Evolutionary conservation across 208 protist species (phyloP), one percentile per base, ranked within the genome.

Genomic region (Trypanosoma congolense): DNA sequence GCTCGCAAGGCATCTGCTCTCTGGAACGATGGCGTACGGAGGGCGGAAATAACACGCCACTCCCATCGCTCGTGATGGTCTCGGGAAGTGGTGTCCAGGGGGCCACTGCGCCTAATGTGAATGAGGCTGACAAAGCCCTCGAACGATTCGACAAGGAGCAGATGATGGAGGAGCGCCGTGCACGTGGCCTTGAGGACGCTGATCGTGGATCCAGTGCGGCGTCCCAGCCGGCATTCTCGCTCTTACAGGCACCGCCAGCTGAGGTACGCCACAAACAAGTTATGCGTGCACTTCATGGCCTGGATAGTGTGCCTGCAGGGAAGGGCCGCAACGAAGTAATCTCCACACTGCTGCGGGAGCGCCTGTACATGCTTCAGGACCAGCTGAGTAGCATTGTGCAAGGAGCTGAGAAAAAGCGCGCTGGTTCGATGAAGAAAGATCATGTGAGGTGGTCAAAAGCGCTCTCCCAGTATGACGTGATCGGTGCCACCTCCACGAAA

Each of bases 401-500:
- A 8, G 22, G 35, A 24, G n/a, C 6, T n/a, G 28, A 46, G 12
- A 58, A 16, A 18, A 8, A 16, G 19, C 16, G 6, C n/a, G 25
- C 19, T 6, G n/a, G 10, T 10, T 57, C 29, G 21, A 50, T 25
- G n/a, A 26, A 64, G 24, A 28, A 53, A 18, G 57, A 64, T 14
- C 9, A 4, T 10, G 19, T 31, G 14, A 42, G n/a, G 22, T 28
- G 24, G 14, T 18, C 57, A 28, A 43, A 44, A 33, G 51, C 33
- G 22, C 48, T 59, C 25, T 19, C 24, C 12, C 6, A 51, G 24
- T 33, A 46, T 16, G 10, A 53, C 4, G 47, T 89, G n/a, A 84
- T 89, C 30, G 81, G 61, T 22, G 51, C 53, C 6, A 89, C 81
- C 12, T 79, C 78, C 12, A 68, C 67, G 3, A 72, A 73, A 19